Percentiles rank a stretch among this genome's conserved stretches.
These are phyloP conservation scores for Ganoderma boninense DNA, from an alignment of 1,284 basidiomycete species.

Conservation along the genomic window DNA sequence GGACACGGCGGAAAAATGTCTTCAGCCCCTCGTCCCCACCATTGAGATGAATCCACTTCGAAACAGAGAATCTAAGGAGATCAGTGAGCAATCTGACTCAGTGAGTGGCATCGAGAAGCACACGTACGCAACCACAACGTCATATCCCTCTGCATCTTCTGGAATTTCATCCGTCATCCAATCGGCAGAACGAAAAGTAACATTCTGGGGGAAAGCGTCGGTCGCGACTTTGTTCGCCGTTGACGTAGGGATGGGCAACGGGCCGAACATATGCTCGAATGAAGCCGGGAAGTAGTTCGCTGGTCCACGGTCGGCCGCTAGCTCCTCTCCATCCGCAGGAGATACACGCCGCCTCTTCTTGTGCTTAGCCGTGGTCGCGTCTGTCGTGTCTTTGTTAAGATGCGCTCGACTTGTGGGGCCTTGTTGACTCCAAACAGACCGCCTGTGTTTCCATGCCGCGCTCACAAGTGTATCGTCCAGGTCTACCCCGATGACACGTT, in stretches of 20 bases:
- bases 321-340: conserved; percentile 20
- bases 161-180: conserved; percentile 69
- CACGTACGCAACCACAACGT: conserved; percentile 78
- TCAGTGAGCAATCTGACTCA: not conserved
- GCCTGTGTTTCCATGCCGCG: conserved; percentile 73
- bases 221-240: conserved; percentile 37
- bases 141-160: conserved; percentile 67
- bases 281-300: conserved; percentile 75
- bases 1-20: conserved; percentile 69
- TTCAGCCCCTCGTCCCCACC: conserved; percentile 72
- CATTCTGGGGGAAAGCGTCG: conserved; percentile 74
- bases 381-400: not conserved
- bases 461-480: conserved; percentile 78
- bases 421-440: conserved; percentile 75
- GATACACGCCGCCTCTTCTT: conserved; percentile 38
- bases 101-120: not conserved
- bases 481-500: conserved; percentile 79
- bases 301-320: not conserved
- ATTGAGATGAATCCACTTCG: conserved; percentile 89
- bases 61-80: conserved; percentile 73
- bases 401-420: conserved; percentile 42
- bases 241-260: conserved; percentile 66
- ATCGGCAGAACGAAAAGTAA: conserved; percentile 73
- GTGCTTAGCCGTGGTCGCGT: conserved; percentile 13
- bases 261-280: conserved; percentile 76